Evolutionary conservation across 495 filamentous ascomycete species (phyloP).

Genomic region (Monascus purpureus): DNA sequence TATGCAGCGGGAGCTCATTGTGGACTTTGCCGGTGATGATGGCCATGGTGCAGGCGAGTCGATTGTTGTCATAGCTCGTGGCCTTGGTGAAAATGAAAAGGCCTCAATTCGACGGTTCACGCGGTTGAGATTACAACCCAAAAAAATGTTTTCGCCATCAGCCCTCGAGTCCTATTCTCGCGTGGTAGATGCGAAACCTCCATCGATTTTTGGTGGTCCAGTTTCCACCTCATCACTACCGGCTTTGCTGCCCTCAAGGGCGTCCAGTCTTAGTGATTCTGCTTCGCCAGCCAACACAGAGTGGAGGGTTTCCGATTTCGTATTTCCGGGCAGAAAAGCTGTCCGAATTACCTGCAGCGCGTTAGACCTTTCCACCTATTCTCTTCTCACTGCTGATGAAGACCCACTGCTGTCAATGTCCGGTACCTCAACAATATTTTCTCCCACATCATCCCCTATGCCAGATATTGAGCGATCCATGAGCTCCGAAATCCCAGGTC

Average conservation of each 20-base stretch:
- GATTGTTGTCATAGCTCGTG: slow-evolving; percentile 60
- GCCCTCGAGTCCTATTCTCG: slow-evolving; percentile 3
- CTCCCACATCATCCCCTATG: slow-evolving; percentile 42
- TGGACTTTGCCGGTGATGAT: slow-evolving; percentile 81
- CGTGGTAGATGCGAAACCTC: neutral
- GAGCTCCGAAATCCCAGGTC: slow-evolving; percentile 55
- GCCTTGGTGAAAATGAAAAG: slow-evolving; percentile 39
- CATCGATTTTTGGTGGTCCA: slow-evolving; percentile 26
- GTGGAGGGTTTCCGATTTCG: slow-evolving; percentile 49
- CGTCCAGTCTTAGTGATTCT: slow-evolving; percentile 11
- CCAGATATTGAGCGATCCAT: slow-evolving; percentile 32
- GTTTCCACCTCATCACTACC: slow-evolving; percentile 2
- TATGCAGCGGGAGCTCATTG: slow-evolving; percentile 73
- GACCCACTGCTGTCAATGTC: slow-evolving; percentile 53
- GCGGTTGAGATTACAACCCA: slow-evolving; percentile 7
- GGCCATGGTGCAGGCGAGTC: slow-evolving; percentile 56
- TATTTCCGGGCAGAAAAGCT: slow-evolving; percentile 35
- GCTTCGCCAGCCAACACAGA: slow-evolving; percentile 16
- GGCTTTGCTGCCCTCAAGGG: slow-evolving; percentile 14
- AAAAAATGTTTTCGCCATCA: slow-evolving; percentile 1
- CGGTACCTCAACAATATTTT: slow-evolving; percentile 39
- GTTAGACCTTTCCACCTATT: slow-evolving; percentile 63
- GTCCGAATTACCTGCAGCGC: slow-evolving; percentile 54
- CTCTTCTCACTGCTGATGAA: slow-evolving; percentile 56
- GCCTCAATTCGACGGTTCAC: slow-evolving; percentile 39